These are phyloP conservation scores for Soucietia sequanensis DNA, from an alignment of 805 yeast genomes.

Conservation along the genomic window DNA sequence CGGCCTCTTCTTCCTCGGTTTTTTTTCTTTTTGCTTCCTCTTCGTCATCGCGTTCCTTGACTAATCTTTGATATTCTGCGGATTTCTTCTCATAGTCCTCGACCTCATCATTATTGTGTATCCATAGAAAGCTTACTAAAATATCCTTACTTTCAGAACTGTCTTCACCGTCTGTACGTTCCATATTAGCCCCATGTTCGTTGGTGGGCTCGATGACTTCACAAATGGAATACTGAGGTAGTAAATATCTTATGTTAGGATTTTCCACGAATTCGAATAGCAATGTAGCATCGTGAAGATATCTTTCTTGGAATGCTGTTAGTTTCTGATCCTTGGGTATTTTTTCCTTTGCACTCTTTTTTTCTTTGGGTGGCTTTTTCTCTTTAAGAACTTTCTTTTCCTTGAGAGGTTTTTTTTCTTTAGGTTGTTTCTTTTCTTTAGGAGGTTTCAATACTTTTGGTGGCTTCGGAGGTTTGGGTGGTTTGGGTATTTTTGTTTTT, in stretches of 20 bases:
- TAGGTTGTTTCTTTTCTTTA: slow-evolving; percentile 14
- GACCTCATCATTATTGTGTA: slow-evolving; percentile 51
- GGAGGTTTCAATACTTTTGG: slow-evolving; percentile 15
- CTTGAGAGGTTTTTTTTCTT: slow-evolving; percentile 18
- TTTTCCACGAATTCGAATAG: slow-evolving; percentile 85
- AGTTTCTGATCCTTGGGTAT: slow-evolving; percentile 52
- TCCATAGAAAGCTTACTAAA: slow-evolving; percentile 47
- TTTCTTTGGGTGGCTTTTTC: slow-evolving; percentile 17
- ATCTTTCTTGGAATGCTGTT: slow-evolving; percentile 76
- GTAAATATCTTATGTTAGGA: slow-evolving; percentile 65
- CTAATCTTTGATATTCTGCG: slow-evolving; percentile 25
- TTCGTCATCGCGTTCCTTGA: slow-evolving; percentile 26
- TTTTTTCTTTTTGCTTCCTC: slow-evolving; percentile 22
- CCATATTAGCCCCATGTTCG: slow-evolving; percentile 22
- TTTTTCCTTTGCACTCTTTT: slow-evolving; percentile 14
- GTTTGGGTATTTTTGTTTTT: no score
- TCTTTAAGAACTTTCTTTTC: slow-evolving; percentile 19
- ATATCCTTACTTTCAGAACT: slow-evolving; percentile 33
- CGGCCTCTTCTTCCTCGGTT: slow-evolving; percentile 23
- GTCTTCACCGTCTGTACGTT: slow-evolving; percentile 11
- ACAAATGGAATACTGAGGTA: slow-evolving; percentile 76
- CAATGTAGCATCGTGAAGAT: slow-evolving; percentile 64
- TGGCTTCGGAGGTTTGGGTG: no score
- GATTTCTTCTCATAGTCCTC: slow-evolving; percentile 42
- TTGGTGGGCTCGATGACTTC: slow-evolving; percentile 46